These are phyloP conservation scores for Neonectria coccinea DNA, from an alignment of 2,329 filamentous ascomycete genomes.

Conservation along the genomic window DNA sequence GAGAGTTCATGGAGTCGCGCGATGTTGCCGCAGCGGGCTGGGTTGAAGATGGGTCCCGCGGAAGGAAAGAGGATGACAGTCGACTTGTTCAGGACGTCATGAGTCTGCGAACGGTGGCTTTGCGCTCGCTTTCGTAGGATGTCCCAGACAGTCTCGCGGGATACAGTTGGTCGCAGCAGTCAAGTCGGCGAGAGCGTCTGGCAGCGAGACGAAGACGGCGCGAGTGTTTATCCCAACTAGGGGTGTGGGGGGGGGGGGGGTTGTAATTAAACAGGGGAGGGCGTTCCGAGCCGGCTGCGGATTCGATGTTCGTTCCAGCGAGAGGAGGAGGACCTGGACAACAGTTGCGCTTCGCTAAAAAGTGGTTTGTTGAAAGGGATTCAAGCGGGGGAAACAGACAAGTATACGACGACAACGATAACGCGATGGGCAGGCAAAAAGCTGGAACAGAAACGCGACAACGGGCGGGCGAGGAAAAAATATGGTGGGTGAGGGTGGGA, in stretches of 20 bases:
- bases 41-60: constrained; percentile 31
- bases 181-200: constrained; percentile 28
- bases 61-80: constrained; percentile 30
- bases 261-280: constrained; percentile 45
- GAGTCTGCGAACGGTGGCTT: constrained; percentile 34
- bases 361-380: constrained; percentile 5
- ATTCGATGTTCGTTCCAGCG: constrained; percentile 43
- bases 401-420: constrained; percentile 10
- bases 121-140: constrained; percentile 27
- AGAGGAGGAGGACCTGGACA: constrained; percentile 25
- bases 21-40: constrained; percentile 34
- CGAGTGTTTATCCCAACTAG: constrained; percentile 44
- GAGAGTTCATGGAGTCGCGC: constrained; percentile 25
- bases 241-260: constrained; percentile 44
- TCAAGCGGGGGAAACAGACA: constrained; percentile 11
- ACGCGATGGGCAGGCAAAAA: constrained; percentile 6
- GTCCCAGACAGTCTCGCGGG: constrained; percentile 41
- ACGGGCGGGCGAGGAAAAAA: constrained; percentile 24
- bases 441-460: constrained; percentile 18
- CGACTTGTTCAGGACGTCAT: constrained; percentile 43
- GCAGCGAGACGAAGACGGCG: constrained; percentile 24
- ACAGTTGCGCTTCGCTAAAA: constrained; percentile 18
- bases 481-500: constrained; percentile 6
- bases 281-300: constrained; percentile 37
- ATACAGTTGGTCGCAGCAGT: constrained; percentile 29